phyloP scores from a whole-genome alignment of 2,329 filamentous ascomycete genomes.

The Stylonectria norvegica region DNA sequence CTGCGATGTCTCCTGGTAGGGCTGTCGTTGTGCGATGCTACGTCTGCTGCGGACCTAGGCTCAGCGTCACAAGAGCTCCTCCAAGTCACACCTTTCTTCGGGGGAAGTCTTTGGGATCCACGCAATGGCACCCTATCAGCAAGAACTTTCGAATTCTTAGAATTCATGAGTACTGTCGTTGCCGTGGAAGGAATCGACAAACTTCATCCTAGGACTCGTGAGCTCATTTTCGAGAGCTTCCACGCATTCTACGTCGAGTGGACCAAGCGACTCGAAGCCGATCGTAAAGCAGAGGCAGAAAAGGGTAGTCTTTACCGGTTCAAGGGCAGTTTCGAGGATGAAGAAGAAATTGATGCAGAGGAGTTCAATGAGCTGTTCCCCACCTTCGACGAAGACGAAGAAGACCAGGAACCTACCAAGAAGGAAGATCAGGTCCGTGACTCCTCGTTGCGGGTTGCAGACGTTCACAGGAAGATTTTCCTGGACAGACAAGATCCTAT shows the following conservation, averaged over 20 bases:
- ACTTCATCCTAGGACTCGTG: constrained; percentile 42
- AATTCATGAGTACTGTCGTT: constrained; percentile 31
- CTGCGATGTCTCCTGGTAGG: constrained; percentile 76
- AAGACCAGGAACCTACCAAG: constrained; percentile 30
- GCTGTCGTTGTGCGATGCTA: constrained; percentile 55
- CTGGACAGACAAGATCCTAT: constrained; percentile 39
- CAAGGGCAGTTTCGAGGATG: constrained; percentile 70
- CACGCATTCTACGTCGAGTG: constrained; percentile 75
- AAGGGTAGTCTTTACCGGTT: constrained; percentile 81
- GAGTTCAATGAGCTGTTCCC: constrained; percentile 83
- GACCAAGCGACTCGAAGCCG: constrained; percentile 71
- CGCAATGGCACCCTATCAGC: constrained; percentile 17
- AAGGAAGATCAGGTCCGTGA: constrained; percentile 45
- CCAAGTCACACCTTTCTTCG: constrained; percentile 53
- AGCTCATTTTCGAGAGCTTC: constrained; percentile 63
- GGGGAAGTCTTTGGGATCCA: constrained; percentile 38
- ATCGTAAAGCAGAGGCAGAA: constrained; percentile 70
- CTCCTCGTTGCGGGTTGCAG: constrained; percentile 59
- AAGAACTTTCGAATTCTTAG: constrained; percentile 44
- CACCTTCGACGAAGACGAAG: constrained; percentile 59
- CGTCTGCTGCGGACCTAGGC: constrained; percentile 42
- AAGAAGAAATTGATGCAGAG: constrained; percentile 69
- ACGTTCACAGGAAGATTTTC: constrained; percentile 56
- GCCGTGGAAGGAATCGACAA: constrained; percentile 46
- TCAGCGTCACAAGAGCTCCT: constrained; percentile 37